Evolutionary conservation across 2,329 filamentous ascomycete species (phyloP).

Genomic region (Ascochyta lentis): DNA sequence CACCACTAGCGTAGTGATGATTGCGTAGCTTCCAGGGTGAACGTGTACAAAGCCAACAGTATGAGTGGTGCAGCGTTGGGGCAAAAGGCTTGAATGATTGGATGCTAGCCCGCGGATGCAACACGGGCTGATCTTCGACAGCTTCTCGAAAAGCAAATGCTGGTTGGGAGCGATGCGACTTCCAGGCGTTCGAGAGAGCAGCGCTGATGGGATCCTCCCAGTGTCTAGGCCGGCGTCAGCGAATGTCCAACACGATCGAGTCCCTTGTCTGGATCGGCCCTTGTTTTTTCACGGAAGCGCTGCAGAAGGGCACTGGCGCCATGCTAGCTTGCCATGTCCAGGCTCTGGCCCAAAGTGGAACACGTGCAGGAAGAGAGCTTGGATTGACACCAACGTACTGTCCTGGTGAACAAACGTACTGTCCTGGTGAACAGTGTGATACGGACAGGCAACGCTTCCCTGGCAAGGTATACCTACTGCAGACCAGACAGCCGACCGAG

Average conservation of each 20-base stretch:
- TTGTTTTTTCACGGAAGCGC: not conserved
- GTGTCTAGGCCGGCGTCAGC: constrained; percentile 11
- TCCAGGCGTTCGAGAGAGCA: constrained; percentile 1
- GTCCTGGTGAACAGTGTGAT: not conserved
- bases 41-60: not conserved
- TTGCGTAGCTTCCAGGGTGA: not conserved
- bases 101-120: not conserved
- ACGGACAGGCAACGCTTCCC: no score
- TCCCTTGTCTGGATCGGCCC: not conserved
- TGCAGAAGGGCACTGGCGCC: not conserved
- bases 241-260: not conserved
- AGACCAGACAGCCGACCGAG: not conserved
- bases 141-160: constrained; percentile 10
- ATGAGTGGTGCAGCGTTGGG: constrained; percentile 1
- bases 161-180: not conserved
- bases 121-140: not conserved
- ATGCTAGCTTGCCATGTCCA: constrained; percentile 5
- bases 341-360: not conserved
- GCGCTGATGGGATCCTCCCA: not conserved
- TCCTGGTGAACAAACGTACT: not conserved
- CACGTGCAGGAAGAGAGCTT: not conserved
- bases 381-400: not conserved
- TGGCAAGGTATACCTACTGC: not conserved
- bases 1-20: not conserved
- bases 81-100: no score